phyloP scores from a whole-genome alignment of 2,329 filamentous ascomycete genomes.

The Colletotrichum sp. region DNA sequence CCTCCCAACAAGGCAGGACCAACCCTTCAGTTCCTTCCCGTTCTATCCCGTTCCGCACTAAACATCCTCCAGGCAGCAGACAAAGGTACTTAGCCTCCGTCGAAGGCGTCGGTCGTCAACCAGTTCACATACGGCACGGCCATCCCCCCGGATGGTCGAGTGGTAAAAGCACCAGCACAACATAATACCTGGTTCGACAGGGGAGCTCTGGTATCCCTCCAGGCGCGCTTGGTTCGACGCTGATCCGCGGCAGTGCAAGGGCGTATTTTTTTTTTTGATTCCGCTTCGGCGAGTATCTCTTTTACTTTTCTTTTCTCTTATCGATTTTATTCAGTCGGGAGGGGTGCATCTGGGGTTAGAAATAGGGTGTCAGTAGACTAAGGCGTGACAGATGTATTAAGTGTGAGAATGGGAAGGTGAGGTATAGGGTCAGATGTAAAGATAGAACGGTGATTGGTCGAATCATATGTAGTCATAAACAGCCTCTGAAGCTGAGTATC shows the following conservation, averaged over 20 bases:
- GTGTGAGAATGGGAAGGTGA: background rate
- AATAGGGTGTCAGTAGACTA: background rate
- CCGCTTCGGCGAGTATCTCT: fast-evolving
- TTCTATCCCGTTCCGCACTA: fast-evolving
- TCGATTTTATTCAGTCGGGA: background rate
- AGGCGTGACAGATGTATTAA: background rate
- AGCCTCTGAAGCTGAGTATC: slow-evolving; percentile 48
- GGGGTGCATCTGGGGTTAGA: background rate
- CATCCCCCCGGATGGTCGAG: background rate
- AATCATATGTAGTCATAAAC: slow-evolving; percentile 51
- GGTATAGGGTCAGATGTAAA: slow-evolving; percentile 8
- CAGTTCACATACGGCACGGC: background rate
- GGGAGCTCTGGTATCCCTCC: background rate
- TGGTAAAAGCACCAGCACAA: background rate
- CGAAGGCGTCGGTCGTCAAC: fast-evolving
- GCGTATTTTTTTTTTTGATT: background rate
- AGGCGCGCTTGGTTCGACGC: background rate
- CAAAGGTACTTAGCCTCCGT: background rate
- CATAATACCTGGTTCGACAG: background rate
- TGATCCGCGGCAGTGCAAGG: background rate
- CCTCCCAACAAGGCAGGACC: background rate
- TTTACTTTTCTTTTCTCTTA: background rate
- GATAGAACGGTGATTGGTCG: slow-evolving; percentile 38
- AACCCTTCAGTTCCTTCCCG: background rate
- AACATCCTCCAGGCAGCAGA: background rate